These are phyloP conservation scores for Oryza glumipatula DNA, from an alignment of 176 grass and related monocot genomes.

Conservation along the genomic window DNA sequence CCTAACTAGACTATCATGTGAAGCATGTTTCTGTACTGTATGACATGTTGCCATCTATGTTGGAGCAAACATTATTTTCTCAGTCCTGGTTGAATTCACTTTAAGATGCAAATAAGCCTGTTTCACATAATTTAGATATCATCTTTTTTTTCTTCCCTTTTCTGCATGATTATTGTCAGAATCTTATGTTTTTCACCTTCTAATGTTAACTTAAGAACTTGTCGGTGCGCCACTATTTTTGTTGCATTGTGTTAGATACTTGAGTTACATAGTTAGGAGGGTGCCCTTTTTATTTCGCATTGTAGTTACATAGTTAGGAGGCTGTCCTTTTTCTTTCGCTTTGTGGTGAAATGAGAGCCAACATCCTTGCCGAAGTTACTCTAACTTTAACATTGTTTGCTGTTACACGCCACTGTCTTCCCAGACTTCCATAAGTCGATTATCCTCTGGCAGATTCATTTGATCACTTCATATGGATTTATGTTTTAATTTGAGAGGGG, in stretches of 20 bases:
- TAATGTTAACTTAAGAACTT: background rate
- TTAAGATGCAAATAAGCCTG: background rate
- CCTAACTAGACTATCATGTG: background rate
- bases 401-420: background rate
- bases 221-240: background rate
- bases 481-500: background rate
- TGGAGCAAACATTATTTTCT: background rate
- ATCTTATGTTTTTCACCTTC: too few relatives aligned
- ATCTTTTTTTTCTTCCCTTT: background rate
- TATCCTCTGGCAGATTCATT: background rate
- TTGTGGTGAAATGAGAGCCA: background rate
- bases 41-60: background rate
- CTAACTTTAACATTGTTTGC: background rate
- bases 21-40: background rate
- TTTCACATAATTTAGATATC: background rate
- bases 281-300: background rate
- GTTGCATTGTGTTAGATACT: background rate
- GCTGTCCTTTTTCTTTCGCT: background rate
- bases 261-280: background rate
- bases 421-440: background rate
- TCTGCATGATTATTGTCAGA: background rate
- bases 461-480: background rate
- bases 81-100: background rate
- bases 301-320: background rate
- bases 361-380: background rate